Conservation (phyloP, 75 land plant genomes). For the Pinus tabuliformis region DNA sequence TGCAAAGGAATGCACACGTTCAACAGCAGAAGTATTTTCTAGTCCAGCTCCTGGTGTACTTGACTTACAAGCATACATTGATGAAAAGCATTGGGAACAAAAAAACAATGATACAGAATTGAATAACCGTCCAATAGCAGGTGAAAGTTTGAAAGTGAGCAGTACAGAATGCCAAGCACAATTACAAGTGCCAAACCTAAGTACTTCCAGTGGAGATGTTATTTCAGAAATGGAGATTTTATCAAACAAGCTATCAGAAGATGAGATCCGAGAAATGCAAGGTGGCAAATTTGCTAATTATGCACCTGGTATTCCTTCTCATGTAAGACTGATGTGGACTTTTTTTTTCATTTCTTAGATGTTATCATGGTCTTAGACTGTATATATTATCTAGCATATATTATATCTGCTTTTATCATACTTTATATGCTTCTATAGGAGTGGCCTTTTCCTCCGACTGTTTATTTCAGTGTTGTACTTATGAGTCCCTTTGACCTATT, state of each 20-base stretch:
- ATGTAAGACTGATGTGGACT: slow-evolving; percentile 11
- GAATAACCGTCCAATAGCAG: not conserved
- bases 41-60: slow-evolving; percentile 41
- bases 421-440: no score
- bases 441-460: no score
- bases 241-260: slow-evolving; percentile 29
- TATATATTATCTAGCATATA: no score
- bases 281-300: slow-evolving; percentile 43
- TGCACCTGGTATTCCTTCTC: slow-evolving; percentile 35
- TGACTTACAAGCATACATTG: slow-evolving; percentile 34
- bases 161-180: not conserved
- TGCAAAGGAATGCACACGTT: slow-evolving; percentile 13
- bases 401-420: no score
- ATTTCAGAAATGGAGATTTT: slow-evolving; percentile 23
- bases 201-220: not conserved
- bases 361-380: no score
- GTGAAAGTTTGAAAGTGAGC: not conserved
- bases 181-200: slow-evolving; percentile 4
- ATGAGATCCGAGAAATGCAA: slow-evolving; percentile 32
- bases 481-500: no score
- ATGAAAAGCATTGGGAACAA: slow-evolving; percentile 15
- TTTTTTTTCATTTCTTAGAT: not conserved
- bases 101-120: not conserved
- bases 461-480: no score
- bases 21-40: slow-evolving; percentile 37